A percentile compares a stretch with the other conserved stretches of the same genome.
Evolutionary conservation across 176 grass and related monocot species (phyloP).

Genomic region (Olyra latifolia): DNA sequence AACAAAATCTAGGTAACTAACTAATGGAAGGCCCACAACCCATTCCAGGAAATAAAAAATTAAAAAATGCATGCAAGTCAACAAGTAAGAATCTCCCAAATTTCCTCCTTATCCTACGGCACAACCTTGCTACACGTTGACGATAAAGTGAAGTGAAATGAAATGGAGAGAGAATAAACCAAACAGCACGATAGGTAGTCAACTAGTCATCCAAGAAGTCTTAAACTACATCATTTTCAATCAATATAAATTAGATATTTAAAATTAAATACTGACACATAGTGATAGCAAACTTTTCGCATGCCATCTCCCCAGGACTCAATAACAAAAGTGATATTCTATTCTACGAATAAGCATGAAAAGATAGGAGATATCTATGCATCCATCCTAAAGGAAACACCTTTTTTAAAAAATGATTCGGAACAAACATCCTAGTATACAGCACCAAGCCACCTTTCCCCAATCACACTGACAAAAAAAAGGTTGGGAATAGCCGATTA

Average conservation of each 20-base stretch:
- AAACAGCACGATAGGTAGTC: neutral
- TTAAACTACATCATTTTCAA: neutral
- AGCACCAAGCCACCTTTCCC: neutral
- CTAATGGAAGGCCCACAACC: neutral
- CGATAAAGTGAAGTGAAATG: neutral
- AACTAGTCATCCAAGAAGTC: neutral
- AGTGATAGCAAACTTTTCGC: neutral
- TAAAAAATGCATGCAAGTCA: neutral
- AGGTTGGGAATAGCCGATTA: neutral
- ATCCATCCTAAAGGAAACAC: neutral
- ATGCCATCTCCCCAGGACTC: neutral
- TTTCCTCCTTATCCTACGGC: neutral
- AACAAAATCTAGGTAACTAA: neutral
- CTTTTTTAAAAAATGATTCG: neutral
- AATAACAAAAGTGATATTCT: neutral
- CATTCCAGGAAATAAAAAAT: neutral
- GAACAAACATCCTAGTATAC: neutral
- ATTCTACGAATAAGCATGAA: neutral
- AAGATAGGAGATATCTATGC: neutral
- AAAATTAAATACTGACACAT: neutral
- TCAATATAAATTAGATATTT: neutral
- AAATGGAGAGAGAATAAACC: neutral
- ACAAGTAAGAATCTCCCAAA: constrained; percentile 31
- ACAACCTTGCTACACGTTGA: neutral
- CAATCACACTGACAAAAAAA: neutral